A percentile compares a stretch with the other conserved stretches of the same genome.
phyloP scores from a whole-genome alignment of 176 grass and related monocot genomes.

The Cenchrus americanus region DNA sequence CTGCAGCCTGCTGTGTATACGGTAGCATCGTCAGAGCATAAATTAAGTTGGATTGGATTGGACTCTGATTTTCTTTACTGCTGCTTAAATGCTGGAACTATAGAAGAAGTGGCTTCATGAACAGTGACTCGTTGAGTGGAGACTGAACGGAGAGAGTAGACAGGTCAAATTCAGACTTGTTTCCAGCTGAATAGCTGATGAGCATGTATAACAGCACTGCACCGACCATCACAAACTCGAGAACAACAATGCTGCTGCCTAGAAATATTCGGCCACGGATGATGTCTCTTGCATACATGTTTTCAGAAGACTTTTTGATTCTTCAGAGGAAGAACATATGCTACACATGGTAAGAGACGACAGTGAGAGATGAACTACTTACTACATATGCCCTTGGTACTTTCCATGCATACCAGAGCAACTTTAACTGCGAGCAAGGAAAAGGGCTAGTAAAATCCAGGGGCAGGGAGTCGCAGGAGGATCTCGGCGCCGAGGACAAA shows the following conservation, averaged over 20 bases:
- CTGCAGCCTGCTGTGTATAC: slow-evolving; percentile 47
- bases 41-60: slow-evolving; percentile 26
- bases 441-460: neutral
- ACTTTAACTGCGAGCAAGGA: neutral
- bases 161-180: neutral
- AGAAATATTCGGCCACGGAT: too few species aligned
- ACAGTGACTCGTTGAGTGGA: too few species aligned
- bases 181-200: too few species aligned
- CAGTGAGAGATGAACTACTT: neutral
- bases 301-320: neutral
- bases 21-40: slow-evolving; percentile 42
- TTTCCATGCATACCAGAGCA: neutral
- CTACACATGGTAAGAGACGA: too few species aligned
- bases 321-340: neutral
- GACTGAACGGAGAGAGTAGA: too few species aligned
- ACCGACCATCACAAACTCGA: neutral
- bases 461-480: slow-evolving; percentile 28
- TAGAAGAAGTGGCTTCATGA: neutral
- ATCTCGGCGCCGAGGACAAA: slow-evolving; percentile 39
- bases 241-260: neutral
- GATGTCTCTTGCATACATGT: neutral
- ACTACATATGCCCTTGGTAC: neutral
- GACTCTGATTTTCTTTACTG: neutral
- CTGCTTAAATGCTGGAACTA: neutral
- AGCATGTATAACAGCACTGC: neutral